Base-by-base conservation (phyloP, 2,329 filamentous ascomycete species). In the Exophiala viscosa region DNA sequence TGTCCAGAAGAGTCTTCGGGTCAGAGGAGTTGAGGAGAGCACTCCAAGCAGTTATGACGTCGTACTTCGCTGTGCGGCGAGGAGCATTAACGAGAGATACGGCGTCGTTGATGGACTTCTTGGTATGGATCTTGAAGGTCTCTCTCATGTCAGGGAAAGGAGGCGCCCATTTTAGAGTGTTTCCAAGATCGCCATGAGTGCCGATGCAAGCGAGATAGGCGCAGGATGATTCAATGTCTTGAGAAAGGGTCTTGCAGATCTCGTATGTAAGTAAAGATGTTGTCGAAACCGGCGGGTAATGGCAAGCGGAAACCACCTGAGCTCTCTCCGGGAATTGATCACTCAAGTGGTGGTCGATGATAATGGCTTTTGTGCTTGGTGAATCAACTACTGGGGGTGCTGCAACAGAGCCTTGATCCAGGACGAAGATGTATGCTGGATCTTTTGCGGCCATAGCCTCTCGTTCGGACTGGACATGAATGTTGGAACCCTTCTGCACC, bases 301-400 rank as follows among this genome's bases (percentile, higher is more conserved):
- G 69, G 63, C 83, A 85, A 0, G 83, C 82, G 0, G 81, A 84
- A 10, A 86, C 78, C 47, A 82, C 78, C 38, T 76, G 62, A 0
- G 80, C 70, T 9, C 69, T 70, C 42, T 75, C 53, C 0, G 85
- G 84, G 54, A 86, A 86, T 39, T 82, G 78, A 7, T 76, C 71
- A n/a, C 77, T 75, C 54, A 80, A 73, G 63, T 87, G 85, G 54
- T 87, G 84, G 61, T 87, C 84, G 53, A 87, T 82, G 10, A 88
- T 69, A 3, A 87, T 67, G 1, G 75, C 76, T 45, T 72, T 76
- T 9, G 63, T 58, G 44, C 80, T 74, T 1, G 72, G 65, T 1
- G 61, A 59, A 33, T 80, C 73, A 17, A 83, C 73, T 9, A 87
- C 66, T 1, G 81, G 76, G 3, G 76, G 75, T 1, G 75, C 77